Conservation (phyloP, 2,329 filamentous ascomycete species). For the Fusarium sp. region DNA sequence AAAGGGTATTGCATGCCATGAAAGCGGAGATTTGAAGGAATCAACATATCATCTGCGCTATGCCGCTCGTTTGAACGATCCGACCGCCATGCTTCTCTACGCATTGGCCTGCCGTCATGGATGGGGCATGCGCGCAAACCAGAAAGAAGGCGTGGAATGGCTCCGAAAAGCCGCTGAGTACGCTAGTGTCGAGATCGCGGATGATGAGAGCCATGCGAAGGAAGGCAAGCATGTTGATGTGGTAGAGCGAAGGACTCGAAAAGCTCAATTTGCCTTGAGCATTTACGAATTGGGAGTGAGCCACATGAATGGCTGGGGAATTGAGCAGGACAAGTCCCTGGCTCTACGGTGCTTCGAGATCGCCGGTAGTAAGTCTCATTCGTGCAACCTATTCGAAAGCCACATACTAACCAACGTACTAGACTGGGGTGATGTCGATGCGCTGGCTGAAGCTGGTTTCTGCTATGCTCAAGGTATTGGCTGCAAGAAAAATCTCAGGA, state of each 20-base stretch:
- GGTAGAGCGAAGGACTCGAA: conserved; percentile 80
- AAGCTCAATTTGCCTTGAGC: conserved; percentile 92
- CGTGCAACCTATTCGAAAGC: background rate
- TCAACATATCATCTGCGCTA: conserved; percentile 96
- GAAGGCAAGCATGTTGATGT: conserved; percentile 72
- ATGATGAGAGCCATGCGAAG: conserved; percentile 76
- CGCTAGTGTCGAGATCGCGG: conserved; percentile 83
- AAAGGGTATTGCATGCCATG: conserved; percentile 90
- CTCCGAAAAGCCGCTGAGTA: conserved; percentile 89
- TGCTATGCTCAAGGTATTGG: conserved; percentile 95
- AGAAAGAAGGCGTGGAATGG: conserved; percentile 90
- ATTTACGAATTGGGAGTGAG: conserved; percentile 97
- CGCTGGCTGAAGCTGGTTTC: conserved; percentile 92
- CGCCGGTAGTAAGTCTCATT: conserved; percentile 73
- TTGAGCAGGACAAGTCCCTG: conserved; percentile 88
- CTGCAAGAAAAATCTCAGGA: conserved; percentile 95
- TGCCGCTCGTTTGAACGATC: conserved; percentile 84
- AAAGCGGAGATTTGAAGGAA: conserved; percentile 86
- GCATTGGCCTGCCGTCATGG: conserved; percentile 94
- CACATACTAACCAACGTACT: conserved; percentile 40
- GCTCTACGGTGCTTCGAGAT: conserved; percentile 96
- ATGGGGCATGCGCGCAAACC: conserved; percentile 96
- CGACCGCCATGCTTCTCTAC: conserved; percentile 96
- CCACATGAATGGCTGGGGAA: conserved; percentile 98
- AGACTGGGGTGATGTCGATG: conserved; percentile 95